Conservation (phyloP, 2,329 filamentous ascomycete species). For the Arthrinium phaeospermum region DNA sequence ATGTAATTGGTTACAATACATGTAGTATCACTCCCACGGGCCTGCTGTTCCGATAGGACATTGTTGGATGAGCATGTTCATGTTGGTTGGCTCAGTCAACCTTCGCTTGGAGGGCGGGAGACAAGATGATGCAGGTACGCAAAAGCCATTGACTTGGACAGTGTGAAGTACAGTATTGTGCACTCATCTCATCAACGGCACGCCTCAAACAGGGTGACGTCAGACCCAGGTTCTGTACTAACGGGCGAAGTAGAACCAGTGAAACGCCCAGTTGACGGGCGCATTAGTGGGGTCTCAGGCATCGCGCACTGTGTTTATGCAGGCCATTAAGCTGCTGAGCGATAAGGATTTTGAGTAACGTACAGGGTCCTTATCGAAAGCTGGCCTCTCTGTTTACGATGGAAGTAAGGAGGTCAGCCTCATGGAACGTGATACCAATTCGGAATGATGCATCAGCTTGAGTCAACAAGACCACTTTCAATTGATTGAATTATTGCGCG, state of each 20-base stretch:
- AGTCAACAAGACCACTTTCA: neutral
- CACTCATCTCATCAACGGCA: neutral
- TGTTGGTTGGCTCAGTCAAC: neutral
- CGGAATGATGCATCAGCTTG: neutral
- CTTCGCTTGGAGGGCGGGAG: neutral
- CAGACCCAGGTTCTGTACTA: neutral
- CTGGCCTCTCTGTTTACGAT: constrained; percentile 12
- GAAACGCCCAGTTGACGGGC: neutral
- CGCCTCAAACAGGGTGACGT: neutral
- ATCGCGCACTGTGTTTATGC: constrained; percentile 12
- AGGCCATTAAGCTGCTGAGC: neutral
- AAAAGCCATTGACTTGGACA: neutral
- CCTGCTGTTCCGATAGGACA: neutral
- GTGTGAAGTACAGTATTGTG: neutral
- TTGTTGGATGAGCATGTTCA: neutral
- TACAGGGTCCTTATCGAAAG: constrained; percentile 13
- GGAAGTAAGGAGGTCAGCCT: neutral
- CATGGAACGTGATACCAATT: neutral
- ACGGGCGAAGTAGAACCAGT: neutral
- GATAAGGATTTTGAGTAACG: neutral
- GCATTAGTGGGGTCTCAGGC: neutral
- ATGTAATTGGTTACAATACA: neutral
- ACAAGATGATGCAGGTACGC: neutral
- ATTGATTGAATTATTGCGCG: neutral
- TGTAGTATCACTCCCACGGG: neutral